phyloP scores from a whole-genome alignment of 176 grass and related monocot species.

The Elaeis guineensis region DNA sequence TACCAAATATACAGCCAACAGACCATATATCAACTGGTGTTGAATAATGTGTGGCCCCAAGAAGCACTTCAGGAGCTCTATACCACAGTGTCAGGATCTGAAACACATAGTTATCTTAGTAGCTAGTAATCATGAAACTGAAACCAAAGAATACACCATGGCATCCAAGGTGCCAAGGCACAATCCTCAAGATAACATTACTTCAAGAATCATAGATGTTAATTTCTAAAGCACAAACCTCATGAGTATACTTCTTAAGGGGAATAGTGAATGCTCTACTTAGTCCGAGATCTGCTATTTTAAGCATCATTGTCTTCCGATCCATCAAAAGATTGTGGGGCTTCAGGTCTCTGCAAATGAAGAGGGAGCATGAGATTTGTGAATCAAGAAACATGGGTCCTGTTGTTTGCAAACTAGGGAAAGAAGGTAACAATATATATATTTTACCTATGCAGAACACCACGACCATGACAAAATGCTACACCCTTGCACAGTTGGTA shows the following conservation, averaged over 20 bases:
- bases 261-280: constrained; percentile 72
- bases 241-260: constrained; percentile 96
- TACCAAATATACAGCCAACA: constrained; percentile 94
- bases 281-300: constrained; percentile 93
- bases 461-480: constrained; percentile 70
- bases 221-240: constrained; percentile 32
- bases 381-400: too few relatives aligned
- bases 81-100: constrained; percentile 99
- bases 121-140: too few relatives aligned
- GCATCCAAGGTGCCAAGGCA: too few relatives aligned
- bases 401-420: too few relatives aligned
- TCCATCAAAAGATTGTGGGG: constrained; percentile 98
- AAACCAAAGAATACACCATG: too few relatives aligned
- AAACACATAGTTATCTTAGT: neutral
- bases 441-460: constrained; percentile 65
- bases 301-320: constrained; percentile 80
- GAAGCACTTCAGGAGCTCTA: constrained; percentile 86
- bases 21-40: constrained; percentile 97
- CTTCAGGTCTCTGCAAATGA: constrained; percentile 57
- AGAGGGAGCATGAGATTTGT: neutral
- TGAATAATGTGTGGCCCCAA: constrained; percentile 82
- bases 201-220: too few relatives aligned
- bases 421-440: neutral
- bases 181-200: too few relatives aligned
- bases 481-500: constrained; percentile 94